Evolutionary conservation across 2,329 filamentous ascomycete species (phyloP).

Genomic region (Calonectria multiphialidica): DNA sequence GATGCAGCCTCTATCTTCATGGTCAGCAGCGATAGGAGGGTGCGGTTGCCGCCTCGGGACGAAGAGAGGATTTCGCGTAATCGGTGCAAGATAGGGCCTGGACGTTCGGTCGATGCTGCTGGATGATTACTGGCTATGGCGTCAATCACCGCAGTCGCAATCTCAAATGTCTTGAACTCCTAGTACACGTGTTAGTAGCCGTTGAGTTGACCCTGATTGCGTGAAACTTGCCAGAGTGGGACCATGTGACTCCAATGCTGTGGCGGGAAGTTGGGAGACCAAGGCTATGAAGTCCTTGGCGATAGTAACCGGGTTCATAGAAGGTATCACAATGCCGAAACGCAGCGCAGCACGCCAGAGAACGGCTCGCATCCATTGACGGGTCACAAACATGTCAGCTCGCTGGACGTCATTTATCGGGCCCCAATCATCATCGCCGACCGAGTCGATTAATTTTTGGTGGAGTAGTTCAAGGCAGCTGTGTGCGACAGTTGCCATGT

Average conservation of each 20-base stretch:
- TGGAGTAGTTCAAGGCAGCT: constrained; percentile 55
- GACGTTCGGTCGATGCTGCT: constrained; percentile 35
- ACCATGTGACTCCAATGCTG: constrained; percentile 62
- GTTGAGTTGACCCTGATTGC: rapidly evolving
- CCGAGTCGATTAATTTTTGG: constrained; percentile 55
- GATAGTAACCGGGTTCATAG: constrained; percentile 56
- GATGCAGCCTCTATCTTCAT: constrained; percentile 42
- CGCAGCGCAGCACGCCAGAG: constrained; percentile 57
- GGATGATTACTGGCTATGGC: constrained; percentile 47
- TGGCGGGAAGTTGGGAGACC: constrained; percentile 56
- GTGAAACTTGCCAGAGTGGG: constrained; percentile 52
- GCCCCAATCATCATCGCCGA: constrained; percentile 50
- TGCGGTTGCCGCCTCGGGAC: constrained; percentile 57
- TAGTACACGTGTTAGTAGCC: constrained; percentile 20
- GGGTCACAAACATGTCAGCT: constrained; percentile 62
- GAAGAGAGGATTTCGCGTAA: constrained; percentile 55
- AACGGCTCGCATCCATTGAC: constrained; percentile 64
- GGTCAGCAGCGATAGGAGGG: constrained; percentile 51
- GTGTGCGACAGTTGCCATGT: constrained; percentile 44
- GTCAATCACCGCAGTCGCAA: constrained; percentile 58
- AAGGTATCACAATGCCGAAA: constrained; percentile 46
- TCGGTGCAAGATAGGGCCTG: constrained; percentile 51
- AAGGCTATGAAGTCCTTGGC: constrained; percentile 59
- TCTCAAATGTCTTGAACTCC: constrained; percentile 61
- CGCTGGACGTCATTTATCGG: constrained; percentile 60